Evolutionary conservation across 805 yeast genomes (phyloP).

Genomic region (Candida silvatica): DNA sequence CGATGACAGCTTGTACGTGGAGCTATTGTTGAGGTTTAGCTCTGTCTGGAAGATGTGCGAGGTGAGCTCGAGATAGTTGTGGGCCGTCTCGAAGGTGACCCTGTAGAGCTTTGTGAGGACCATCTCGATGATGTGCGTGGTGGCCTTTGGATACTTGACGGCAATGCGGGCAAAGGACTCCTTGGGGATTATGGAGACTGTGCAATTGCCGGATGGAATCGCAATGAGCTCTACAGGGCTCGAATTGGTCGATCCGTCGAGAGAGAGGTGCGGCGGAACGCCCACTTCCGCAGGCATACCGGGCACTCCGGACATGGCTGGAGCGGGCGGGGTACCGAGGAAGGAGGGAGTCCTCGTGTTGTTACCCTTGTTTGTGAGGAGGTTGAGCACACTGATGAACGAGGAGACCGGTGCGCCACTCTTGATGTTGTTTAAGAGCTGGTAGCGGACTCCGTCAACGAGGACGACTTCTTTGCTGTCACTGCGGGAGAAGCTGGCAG

Average conservation of each 20-base stretch:
- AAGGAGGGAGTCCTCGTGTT: background rate
- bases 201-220: constrained; percentile 63
- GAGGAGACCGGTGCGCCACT: constrained; percentile 84
- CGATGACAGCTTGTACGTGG: constrained; percentile 44
- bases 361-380: constrained; percentile 38
- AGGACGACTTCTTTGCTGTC: constrained; percentile 31
- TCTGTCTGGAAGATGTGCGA: constrained; percentile 76
- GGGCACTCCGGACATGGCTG: no score
- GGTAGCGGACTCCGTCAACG: constrained; percentile 56
- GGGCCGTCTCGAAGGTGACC: constrained; percentile 88
- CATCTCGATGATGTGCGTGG: constrained; percentile 92
- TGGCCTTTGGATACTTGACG: constrained; percentile 72
- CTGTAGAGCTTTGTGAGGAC: constrained; percentile 78
- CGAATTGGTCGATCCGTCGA: background rate
- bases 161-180: constrained; percentile 71
- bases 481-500: constrained; percentile 19
- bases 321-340: background rate
- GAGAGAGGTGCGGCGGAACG: no score
- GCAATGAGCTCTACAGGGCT: constrained; percentile 43
- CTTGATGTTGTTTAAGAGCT: constrained; percentile 69
- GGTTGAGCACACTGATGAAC: constrained; percentile 65
- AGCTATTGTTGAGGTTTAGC: constrained; percentile 44
- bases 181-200: constrained; percentile 87
- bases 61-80: constrained; percentile 78
- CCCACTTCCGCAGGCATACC: no score